A percentile compares a stretch with the other conserved stretches of the same genome.
These are phyloP conservation scores for Chamaecyparis obtusa DNA, from an alignment of 75 land plant genomes.

Conservation along the genomic window DNA sequence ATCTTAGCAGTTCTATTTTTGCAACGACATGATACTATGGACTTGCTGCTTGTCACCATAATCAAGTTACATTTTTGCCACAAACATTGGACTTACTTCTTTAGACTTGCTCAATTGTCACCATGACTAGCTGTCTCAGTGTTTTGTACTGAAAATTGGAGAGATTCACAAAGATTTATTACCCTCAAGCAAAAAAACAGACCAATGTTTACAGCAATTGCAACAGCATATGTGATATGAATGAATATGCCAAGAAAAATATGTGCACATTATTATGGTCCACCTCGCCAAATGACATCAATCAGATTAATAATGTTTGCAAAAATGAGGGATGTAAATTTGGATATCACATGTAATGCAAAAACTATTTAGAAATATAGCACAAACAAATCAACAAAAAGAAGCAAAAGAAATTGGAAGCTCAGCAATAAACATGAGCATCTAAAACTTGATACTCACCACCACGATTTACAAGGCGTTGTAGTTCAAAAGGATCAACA, in stretches of 20 bases:
- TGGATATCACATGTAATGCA: background rate
- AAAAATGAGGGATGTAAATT: background rate
- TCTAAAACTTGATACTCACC: conserved; percentile 31
- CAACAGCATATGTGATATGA: background rate
- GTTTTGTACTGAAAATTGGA: background rate
- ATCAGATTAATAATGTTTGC: background rate
- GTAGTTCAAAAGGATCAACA: conserved; percentile 82
- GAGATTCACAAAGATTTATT: background rate
- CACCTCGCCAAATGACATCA: background rate
- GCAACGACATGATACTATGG: background rate
- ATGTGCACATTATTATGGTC: background rate
- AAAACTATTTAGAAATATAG: background rate
- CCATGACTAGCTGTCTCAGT: background rate
- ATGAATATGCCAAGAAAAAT: background rate
- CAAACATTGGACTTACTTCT: background rate
- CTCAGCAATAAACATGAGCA: background rate
- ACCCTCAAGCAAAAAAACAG: background rate
- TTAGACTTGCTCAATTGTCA: background rate
- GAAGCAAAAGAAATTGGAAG: background rate
- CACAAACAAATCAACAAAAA: background rate
- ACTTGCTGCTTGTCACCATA: background rate
- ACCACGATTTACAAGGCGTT: conserved; percentile 62
- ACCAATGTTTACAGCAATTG: background rate
- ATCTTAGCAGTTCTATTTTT: too few species aligned
- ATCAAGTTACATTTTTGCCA: background rate